A percentile compares a stretch with the other conserved stretches of the same genome.
Conservation (phyloP, 2,329 filamentous ascomycete genomes). For the Colletotrichum costaricense region DNA sequence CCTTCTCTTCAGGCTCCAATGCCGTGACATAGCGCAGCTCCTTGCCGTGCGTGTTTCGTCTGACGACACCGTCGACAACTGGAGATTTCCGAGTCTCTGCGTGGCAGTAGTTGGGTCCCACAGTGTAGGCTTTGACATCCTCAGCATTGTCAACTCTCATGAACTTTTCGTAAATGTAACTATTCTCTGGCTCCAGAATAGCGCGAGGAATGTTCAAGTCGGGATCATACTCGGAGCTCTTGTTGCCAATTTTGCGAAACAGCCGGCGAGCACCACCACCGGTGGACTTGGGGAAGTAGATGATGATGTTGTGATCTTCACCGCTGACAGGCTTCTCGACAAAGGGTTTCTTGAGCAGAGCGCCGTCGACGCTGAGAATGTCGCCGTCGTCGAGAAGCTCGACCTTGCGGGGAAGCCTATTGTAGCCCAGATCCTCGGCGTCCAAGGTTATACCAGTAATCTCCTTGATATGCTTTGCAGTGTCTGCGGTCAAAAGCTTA, state of each 20-base stretch:
- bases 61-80: conserved; percentile 94
- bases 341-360: conserved; percentile 87
- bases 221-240: conserved; percentile 93
- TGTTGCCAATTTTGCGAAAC: conserved; percentile 98
- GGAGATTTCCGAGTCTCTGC: conserved; percentile 97
- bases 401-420: conserved; percentile 71
- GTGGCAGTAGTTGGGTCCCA: conserved; percentile 92
- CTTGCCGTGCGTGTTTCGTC: conserved; percentile 96
- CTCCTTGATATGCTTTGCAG: conserved; percentile 83
- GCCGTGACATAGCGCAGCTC: conserved; percentile 95
- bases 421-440: conserved; percentile 69
- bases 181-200: conserved; percentile 82
- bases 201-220: conserved; percentile 81
- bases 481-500: conserved; percentile 78
- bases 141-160: conserved; percentile 96
- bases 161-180: conserved; percentile 98
- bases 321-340: conserved; percentile 99
- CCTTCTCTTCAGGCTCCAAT: conserved; percentile 81
- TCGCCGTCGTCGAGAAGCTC: conserved; percentile 93
- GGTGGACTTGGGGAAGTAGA: conserved; percentile 90
- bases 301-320: conserved; percentile 98
- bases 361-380: conserved; percentile 87
- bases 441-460: conserved; percentile 82
- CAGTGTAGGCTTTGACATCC: conserved; percentile 98
- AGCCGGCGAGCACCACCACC: conserved; percentile 91